A percentile compares a stretch with the other conserved stretches of the same genome.
These are phyloP conservation scores for Pichiaceae sp. DNA, from an alignment of 1,139 yeast genomes.

Conservation along the genomic window DNA sequence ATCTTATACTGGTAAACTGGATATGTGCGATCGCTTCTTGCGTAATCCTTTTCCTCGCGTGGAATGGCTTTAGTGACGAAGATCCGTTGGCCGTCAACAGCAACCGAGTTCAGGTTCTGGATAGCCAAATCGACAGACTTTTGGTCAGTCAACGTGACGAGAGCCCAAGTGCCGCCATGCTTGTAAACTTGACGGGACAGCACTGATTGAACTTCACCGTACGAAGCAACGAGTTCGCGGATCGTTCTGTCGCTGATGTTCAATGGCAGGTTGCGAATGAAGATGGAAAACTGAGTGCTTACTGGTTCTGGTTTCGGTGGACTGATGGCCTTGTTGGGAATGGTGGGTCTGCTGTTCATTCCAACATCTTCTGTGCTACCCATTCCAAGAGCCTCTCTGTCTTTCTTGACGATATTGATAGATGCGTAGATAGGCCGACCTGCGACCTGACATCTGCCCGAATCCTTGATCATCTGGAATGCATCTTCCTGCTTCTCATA, in stretches of 20 bases:
- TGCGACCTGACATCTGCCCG: conserved; percentile 23
- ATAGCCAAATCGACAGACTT: conserved; percentile 21
- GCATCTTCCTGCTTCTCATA: conserved; percentile 33
- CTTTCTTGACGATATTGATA: conserved; percentile 33
- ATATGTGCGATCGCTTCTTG: conserved; percentile 8
- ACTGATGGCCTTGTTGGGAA: not conserved
- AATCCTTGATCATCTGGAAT: conserved; percentile 27
- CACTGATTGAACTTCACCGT: conserved; percentile 34
- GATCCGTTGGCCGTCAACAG: conserved; percentile 21
- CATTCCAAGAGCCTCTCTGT: conserved; percentile 3
- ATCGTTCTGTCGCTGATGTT: conserved; percentile 29
- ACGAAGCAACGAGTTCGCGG: conserved; percentile 27
- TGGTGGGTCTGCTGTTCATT: not conserved
- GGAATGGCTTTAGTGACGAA: conserved; percentile 25
- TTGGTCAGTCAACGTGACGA: conserved; percentile 31
- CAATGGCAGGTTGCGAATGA: conserved; percentile 36
- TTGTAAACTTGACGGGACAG: conserved; percentile 28
- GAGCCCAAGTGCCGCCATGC: conserved; percentile 36
- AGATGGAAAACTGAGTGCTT: conserved; percentile 31
- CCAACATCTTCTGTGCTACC: not conserved
- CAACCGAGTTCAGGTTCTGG: conserved; percentile 16
- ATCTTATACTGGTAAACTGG: conserved; percentile 17
- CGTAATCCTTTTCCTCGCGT: conserved; percentile 21
- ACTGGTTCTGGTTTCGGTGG: not conserved
- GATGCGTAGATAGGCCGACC: conserved; percentile 28